Conservation (phyloP, 139 green algal species). For the Tetradesmus lagerheimii region DNA sequence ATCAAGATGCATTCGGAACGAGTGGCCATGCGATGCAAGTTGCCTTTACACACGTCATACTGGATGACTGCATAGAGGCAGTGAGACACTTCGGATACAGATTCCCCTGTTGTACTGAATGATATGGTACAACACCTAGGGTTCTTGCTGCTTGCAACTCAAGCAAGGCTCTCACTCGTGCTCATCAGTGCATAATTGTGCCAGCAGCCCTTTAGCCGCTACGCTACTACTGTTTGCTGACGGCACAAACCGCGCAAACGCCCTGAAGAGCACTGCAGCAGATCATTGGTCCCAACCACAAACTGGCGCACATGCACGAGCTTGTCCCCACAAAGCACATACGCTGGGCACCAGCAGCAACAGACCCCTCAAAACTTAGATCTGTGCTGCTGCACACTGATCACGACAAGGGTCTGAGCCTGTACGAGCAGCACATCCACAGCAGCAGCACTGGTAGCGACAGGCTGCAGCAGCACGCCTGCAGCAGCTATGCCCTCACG, state of each 20-base stretch:
- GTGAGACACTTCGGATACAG: too few relatives aligned
- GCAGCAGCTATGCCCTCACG: not conserved
- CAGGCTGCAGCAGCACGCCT: not conserved
- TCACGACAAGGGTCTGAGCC: not conserved
- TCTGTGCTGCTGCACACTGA: not conserved
- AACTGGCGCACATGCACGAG: not conserved
- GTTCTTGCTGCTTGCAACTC: not conserved
- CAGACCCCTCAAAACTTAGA: conserved; percentile 12
- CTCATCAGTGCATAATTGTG: too few relatives aligned
- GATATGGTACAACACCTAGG: not conserved
- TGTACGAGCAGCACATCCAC: not conserved
- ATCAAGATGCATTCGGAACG: not conserved
- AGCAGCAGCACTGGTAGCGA: not conserved
- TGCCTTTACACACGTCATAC: not conserved
- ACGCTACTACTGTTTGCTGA: too few relatives aligned
- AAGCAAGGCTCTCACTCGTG: not conserved
- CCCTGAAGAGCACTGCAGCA: too few relatives aligned
- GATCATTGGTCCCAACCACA: not conserved
- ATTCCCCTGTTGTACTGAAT: not conserved
- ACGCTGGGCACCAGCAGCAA: not conserved
- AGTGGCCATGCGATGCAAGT: not conserved
- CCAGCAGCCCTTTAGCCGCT: too few relatives aligned
- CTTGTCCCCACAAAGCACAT: not conserved
- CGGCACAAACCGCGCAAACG: too few relatives aligned
- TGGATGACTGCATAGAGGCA: not conserved